These are phyloP conservation scores for Rhizopogon vesiculosus DNA, from an alignment of 768 basidiomycete genomes.

Conservation along the genomic window DNA sequence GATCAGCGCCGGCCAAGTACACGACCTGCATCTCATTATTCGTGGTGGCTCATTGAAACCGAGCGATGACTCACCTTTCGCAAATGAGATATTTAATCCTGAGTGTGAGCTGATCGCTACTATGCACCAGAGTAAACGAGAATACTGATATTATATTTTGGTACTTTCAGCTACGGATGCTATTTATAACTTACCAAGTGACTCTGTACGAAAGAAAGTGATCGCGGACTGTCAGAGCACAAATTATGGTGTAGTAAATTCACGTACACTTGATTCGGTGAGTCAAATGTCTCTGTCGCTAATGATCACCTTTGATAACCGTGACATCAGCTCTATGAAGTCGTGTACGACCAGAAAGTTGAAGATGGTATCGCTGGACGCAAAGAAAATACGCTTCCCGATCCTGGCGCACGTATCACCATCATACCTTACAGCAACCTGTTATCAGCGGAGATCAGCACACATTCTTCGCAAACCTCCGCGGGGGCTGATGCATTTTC, in stretches of 20 bases:
- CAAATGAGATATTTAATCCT: not conserved
- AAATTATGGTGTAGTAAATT: slow-evolving; percentile 53
- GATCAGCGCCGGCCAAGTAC: not conserved
- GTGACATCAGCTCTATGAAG: slow-evolving; percentile 38
- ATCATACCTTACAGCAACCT: slow-evolving; percentile 35
- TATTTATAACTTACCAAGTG: slow-evolving; percentile 33
- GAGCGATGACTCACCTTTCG: not conserved
- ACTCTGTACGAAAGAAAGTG: slow-evolving; percentile 25
- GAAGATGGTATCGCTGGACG: slow-evolving; percentile 38
- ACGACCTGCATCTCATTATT: not conserved
- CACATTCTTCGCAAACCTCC: not conserved
- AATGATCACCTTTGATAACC: not conserved
- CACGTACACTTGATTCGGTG: slow-evolving; percentile 37
- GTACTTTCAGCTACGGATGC: slow-evolving; percentile 33
- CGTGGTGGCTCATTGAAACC: not conserved
- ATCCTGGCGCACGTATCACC: slow-evolving; percentile 26
- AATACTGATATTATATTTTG: not conserved
- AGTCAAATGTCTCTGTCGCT: slow-evolving; percentile 6
- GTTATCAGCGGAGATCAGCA: slow-evolving; percentile 23
- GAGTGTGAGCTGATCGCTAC: not conserved
- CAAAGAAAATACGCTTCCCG: slow-evolving; percentile 11
- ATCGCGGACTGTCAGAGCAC: slow-evolving; percentile 43
- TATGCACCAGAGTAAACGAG: not conserved
- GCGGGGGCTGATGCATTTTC: slow-evolving; percentile 10
- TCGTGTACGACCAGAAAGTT: slow-evolving; percentile 46